Conservation (phyloP, 257 asterid species). For the Vinca minor region DNA sequence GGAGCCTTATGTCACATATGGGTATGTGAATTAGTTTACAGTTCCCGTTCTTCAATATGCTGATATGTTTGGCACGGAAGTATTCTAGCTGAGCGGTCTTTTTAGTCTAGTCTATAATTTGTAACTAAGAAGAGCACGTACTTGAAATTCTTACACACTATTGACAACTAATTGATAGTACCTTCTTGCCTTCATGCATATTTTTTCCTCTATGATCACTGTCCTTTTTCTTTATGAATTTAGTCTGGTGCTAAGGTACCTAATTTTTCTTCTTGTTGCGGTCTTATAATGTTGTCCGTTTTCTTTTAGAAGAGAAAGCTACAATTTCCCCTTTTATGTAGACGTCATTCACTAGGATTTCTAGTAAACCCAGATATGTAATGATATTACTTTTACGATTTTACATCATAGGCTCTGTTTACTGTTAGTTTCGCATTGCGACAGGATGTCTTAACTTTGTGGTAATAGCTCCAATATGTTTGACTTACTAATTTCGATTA, state of each 20-base stretch:
- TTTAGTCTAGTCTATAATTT: background rate
- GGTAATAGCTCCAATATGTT: background rate
- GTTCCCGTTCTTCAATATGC: background rate
- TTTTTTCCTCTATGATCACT: background rate
- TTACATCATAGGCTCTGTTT: background rate
- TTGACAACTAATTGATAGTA: background rate
- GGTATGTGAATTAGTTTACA: slow-evolving; percentile 40
- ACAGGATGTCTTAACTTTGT: background rate
- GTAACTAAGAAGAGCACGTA: background rate
- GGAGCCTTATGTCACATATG: slow-evolving; percentile 87
- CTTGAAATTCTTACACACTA: no score
- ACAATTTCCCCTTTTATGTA: background rate
- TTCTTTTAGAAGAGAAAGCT: background rate
- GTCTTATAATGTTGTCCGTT: no score
- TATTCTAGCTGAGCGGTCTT: background rate
- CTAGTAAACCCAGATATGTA: background rate
- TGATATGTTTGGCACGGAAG: background rate
- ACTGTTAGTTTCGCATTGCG: background rate
- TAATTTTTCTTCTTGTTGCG: no score
- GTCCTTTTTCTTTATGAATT: background rate
- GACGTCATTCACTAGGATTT: background rate
- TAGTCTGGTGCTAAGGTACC: no score
- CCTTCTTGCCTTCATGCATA: background rate
- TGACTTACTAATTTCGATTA: background rate
- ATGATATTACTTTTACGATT: background rate